These are phyloP conservation scores for Cucurbita pepo DNA, from an alignment of 306 rosid species.

Conservation along the genomic window DNA sequence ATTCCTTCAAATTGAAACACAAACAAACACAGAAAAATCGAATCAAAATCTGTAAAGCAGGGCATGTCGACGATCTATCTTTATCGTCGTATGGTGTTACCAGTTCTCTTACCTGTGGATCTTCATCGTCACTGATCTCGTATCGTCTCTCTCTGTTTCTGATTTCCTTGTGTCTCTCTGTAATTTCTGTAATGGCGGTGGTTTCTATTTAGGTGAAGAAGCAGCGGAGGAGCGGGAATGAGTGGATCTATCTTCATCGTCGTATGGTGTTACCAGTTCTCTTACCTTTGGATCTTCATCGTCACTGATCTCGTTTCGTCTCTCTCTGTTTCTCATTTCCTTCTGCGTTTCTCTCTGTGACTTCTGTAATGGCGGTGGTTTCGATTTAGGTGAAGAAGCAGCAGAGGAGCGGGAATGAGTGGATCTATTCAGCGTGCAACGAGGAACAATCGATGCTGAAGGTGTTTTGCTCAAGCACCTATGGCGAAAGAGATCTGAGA, in stretches of 20 bases:
- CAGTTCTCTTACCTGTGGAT: slow-evolving; percentile 90
- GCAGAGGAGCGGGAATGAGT: slow-evolving; percentile 42
- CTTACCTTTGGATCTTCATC: slow-evolving; percentile 54
- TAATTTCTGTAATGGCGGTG: background rate
- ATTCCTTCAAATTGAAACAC: background rate
- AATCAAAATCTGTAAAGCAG: background rate
- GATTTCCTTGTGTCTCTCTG: background rate
- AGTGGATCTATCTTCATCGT: slow-evolving; percentile 49
- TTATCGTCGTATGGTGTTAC: slow-evolving; percentile 72
- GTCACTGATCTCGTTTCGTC: background rate
- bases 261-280: slow-evolving; percentile 74
- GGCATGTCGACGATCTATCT: slow-evolving; percentile 42
- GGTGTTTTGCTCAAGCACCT: slow-evolving; percentile 58
- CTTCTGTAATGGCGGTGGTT: background rate
- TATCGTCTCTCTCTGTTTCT: slow-evolving; percentile 2
- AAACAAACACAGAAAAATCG: background rate
- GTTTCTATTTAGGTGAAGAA: slow-evolving; percentile 52
- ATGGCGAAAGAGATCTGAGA: slow-evolving; percentile 46
- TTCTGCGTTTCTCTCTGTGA: background rate
- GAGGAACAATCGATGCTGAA: slow-evolving; percentile 57
- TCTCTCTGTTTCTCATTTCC: background rate
- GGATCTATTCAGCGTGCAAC: slow-evolving; percentile 71
- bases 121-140: background rate
- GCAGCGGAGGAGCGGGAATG: slow-evolving; percentile 36
- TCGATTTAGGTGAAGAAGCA: slow-evolving; percentile 56